These are phyloP conservation scores for Kwoniella europaea DNA, from an alignment of 768 basidiomycete species.

Conservation along the genomic window DNA sequence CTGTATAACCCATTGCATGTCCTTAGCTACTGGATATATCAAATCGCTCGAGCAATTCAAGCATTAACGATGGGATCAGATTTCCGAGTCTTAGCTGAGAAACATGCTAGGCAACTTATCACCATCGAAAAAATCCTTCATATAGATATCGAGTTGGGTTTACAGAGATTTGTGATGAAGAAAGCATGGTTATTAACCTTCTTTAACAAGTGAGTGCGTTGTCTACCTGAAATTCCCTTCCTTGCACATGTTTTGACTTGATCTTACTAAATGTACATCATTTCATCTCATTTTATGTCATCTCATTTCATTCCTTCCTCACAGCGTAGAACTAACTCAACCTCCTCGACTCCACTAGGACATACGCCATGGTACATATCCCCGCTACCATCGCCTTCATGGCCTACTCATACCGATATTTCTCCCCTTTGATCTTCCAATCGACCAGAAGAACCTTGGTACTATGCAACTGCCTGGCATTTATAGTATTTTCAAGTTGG, in stretches of 20 bases:
- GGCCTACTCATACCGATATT: conserved; percentile 42
- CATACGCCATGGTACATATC: conserved; percentile 53
- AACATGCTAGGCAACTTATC: conserved; percentile 40
- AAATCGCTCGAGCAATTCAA: conserved; percentile 45
- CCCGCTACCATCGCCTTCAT: conserved; percentile 52
- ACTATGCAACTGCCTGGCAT: conserved; percentile 47
- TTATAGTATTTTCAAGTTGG: conserved; percentile 50
- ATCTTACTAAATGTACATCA: no score
- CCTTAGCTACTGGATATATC: conserved; percentile 48
- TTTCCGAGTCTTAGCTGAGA: conserved; percentile 38
- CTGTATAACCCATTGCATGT: not conserved
- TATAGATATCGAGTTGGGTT: conserved; percentile 44
- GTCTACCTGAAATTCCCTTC: not conserved
- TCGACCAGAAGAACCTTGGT: conserved; percentile 45
- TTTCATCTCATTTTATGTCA: no score
- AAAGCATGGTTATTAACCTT: conserved; percentile 28
- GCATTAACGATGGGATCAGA: conserved; percentile 48
- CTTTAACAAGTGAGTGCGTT: conserved; percentile 45
- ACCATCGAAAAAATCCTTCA: conserved; percentile 33
- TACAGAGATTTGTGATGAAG: conserved; percentile 42
- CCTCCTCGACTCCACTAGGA: conserved; percentile 20
- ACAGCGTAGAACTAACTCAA: no score
- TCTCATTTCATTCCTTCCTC: no score
- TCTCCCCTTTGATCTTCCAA: conserved; percentile 43
- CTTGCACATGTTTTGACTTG: no score